A percentile compares a stretch with the other conserved stretches of the same genome.
These are phyloP conservation scores for Suillus weaverae DNA, from an alignment of 768 basidiomycete species.

Conservation along the genomic window DNA sequence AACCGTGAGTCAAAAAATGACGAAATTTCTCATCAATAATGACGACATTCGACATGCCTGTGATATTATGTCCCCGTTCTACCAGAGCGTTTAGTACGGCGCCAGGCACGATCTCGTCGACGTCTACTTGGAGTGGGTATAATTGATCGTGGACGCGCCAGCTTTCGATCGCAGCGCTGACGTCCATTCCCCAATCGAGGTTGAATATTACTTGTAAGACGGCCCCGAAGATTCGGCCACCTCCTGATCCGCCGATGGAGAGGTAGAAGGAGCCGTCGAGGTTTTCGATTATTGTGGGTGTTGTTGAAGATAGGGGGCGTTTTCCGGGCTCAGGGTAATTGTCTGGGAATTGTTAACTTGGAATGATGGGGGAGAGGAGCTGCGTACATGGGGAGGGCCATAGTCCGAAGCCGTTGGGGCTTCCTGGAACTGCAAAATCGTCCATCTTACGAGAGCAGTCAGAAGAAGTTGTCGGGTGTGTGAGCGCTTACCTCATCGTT, in stretches of 20 bases:
- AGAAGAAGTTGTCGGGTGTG: not conserved
- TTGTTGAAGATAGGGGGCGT: constrained; percentile 85
- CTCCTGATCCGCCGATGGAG: constrained; percentile 84
- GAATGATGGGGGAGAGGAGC: not conserved
- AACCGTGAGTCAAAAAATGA: constrained; percentile 1
- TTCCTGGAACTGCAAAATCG: constrained; percentile 87
- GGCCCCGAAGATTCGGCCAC: constrained; percentile 79
- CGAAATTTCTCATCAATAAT: not conserved
- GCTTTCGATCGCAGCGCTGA: constrained; percentile 79
- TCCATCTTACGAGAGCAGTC: constrained; percentile 59
- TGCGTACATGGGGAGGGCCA: constrained; percentile 76
- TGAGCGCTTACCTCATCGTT: constrained; percentile 70
- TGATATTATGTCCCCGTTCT: constrained; percentile 69
- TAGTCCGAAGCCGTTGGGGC: constrained; percentile 81
- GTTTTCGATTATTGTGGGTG: constrained; percentile 79
- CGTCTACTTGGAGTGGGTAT: constrained; percentile 60
- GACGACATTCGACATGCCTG: constrained; percentile 52
- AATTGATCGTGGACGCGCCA: constrained; percentile 87
- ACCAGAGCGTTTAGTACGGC: constrained; percentile 57
- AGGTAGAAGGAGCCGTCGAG: constrained; percentile 70
- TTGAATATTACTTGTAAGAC: constrained; percentile 80
- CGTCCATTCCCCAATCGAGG: constrained; percentile 74
- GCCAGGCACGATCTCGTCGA: constrained; percentile 60
- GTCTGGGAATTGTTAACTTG: constrained; percentile 41
- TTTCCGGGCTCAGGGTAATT: constrained; percentile 90